Evolutionary conservation across 345 rosid species (phyloP), one percentile per base, ranked within the genome.

Genomic region (Firmiana major): DNA sequence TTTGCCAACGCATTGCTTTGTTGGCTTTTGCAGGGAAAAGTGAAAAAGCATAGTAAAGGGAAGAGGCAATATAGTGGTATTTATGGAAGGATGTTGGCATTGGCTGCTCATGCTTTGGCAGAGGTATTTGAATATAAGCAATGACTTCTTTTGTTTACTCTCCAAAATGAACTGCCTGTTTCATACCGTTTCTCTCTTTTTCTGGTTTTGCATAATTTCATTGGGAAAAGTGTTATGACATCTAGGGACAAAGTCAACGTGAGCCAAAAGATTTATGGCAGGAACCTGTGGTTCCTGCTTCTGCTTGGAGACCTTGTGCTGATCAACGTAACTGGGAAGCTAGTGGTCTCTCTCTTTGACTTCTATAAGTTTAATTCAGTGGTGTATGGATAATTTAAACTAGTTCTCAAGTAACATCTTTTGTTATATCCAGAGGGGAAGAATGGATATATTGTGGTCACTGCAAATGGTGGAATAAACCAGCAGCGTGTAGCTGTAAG

Each of bases 401-500:
- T 64, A 75, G 40, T 67, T 46, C 74, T 81, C 7, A 67, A 77
- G n/a, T 51, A 22, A 15, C 36, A 69, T 28, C 55, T 77, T 80
- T 57, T 75, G 54, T 40, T 81, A 49, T 74, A 38, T 28, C n/a
- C 72, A 93, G 99, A 86, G 70, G 97, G 94, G 54, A 89, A 83
- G 54, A 96, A 92, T 64, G 99, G 99, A 83, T 96, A 93, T 83
- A 87, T 96, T 72, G 77, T 90, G 89, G 82, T 93, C 72, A 96
- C 99, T 76, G 98, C 98, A 78, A 96, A 96, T 87, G 99, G 99
- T 75, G 99, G 99, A 24, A 89, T 96, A 53, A 96, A 91, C 81
- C 99, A 96, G 90, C 99, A 93, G 80, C 83, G 98, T 78, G 99
- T 96, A 21, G 97, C 99, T 78, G 99, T 93, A 88, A 91, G 97